phyloP scores from a whole-genome alignment of 495 filamentous ascomycete genomes.

The Letharia lupina region DNA sequence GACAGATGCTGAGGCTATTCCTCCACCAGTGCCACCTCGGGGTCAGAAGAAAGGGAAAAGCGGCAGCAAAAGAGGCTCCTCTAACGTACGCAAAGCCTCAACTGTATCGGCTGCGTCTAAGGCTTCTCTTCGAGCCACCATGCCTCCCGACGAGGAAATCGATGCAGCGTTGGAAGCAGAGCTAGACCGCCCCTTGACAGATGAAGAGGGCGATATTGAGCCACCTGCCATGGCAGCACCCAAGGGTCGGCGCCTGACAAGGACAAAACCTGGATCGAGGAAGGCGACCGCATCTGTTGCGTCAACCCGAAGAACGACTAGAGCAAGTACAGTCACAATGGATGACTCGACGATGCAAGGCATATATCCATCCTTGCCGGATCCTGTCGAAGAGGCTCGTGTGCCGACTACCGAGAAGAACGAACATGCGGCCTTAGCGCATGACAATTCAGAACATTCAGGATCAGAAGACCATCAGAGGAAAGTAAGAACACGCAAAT shows the following conservation, averaged over 20 bases:
- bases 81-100: slow-evolving; percentile 47
- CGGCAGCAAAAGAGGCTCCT: slow-evolving; percentile 37
- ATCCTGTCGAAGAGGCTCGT: neutral
- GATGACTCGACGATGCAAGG: slow-evolving; percentile 8
- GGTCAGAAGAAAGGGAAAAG: slow-evolving; percentile 34
- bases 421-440: neutral
- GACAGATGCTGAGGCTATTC: slow-evolving; percentile 19
- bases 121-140: slow-evolving; percentile 30
- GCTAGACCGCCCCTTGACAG: slow-evolving; percentile 49
- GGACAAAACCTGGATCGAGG: slow-evolving; percentile 22
- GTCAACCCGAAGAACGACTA: slow-evolving; percentile 22
- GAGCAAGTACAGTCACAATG: slow-evolving; percentile 18
- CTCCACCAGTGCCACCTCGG: slow-evolving; percentile 11
- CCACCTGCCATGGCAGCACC: slow-evolving; percentile 2
- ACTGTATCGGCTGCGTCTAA: slow-evolving; percentile 41
- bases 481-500: slow-evolving; percentile 2
- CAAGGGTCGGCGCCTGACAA: slow-evolving; percentile 26
- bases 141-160: slow-evolving; percentile 56
- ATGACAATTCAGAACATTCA: neutral
- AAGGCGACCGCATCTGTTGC: slow-evolving; percentile 24
- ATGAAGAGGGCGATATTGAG: slow-evolving; percentile 39
- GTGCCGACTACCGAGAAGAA: neutral
- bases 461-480: neutral
- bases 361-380: neutral
- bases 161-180: slow-evolving; percentile 62